Evolutionary conservation across 768 basidiomycete species (phyloP), one percentile per base, ranked within the genome.

Genomic region (Pulveroboletus ravenelii): DNA sequence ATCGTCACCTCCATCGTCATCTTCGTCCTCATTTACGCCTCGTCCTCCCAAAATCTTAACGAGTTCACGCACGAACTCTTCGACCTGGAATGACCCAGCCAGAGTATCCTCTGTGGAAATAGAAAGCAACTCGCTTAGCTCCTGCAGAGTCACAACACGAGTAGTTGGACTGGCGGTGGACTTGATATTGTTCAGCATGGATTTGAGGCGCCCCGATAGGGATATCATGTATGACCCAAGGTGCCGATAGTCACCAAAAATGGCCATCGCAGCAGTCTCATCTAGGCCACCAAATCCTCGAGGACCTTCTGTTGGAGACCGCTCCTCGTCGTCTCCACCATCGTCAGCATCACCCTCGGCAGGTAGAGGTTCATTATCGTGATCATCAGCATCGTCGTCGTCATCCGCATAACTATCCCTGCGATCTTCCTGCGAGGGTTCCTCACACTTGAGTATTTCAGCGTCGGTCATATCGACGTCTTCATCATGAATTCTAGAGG

Each of bases 101-200:
- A 99, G 75, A 7, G 93, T 97, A 66, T 99, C 96, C 71, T 98
- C 95, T 2, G 93, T 97, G 69, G 91, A 92, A 72, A 98, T 94
- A 53, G 90, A 89, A 49, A 99, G 81, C 31, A 97, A 69, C 66
- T 98, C 95, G 71, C 90, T 93, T 46, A 96, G 79, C 62, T 99
- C 95, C 64, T 97, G 93, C 27, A 99, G 73, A 5, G 94, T 93
- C 39, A 92, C 72, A 27, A 97, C 80, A 42, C 93, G 86, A 36
- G 85, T 88, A 0, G 87, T 90, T 10, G 89, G 85, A 64, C 89
- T 89, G 30, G 90, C 87, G 27, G 85, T 83, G 20, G 80, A 64
- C 70, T 89, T 88, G 81, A 95, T 90, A 68, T 90, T 90, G 68
- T 79, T 86, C 53, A 96, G 75, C 80, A 95, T 87, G 6, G 81